Evolutionary conservation across 176 grass and related monocot species (phyloP).

Genomic region (Aegilops tauschii): DNA sequence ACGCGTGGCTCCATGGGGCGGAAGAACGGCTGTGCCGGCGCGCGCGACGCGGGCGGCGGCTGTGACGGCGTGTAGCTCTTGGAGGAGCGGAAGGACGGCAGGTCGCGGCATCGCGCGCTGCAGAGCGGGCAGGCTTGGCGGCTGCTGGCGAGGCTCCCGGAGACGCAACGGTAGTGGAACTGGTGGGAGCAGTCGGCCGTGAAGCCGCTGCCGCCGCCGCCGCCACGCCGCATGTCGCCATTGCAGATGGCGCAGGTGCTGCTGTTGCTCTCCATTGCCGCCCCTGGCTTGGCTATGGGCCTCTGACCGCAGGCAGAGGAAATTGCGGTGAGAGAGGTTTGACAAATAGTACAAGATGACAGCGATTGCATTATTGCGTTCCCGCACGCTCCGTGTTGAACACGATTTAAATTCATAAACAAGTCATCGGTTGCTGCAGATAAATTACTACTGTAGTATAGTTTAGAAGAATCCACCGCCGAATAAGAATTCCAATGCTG

Average conservation of each 20-base stretch:
- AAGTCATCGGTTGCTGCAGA: neutral
- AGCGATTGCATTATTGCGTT: neutral
- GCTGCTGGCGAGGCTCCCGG: constrained; percentile 45
- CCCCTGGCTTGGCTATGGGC: neutral
- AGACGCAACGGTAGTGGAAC: constrained; percentile 61
- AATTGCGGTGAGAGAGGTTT: neutral
- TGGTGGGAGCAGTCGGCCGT: constrained; percentile 65
- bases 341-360: neutral
- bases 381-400: neutral
- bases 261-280: constrained; percentile 41
- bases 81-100: constrained; percentile 40
- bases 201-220: constrained; percentile 37
- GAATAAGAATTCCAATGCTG: neutral
- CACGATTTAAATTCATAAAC: neutral
- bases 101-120: constrained; percentile 53
- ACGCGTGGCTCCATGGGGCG: constrained; percentile 41
- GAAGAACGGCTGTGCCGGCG: constrained; percentile 26
- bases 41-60: neutral
- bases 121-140: constrained; percentile 56
- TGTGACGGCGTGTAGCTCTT: constrained; percentile 17
- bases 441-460: neutral
- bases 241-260: constrained; percentile 53
- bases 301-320: neutral
- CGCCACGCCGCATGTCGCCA: constrained; percentile 38
- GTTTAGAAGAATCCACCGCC: neutral